phyloP scores from a whole-genome alignment of 2,329 filamentous ascomycete species.

The Biscogniauxia mediterranea region DNA sequence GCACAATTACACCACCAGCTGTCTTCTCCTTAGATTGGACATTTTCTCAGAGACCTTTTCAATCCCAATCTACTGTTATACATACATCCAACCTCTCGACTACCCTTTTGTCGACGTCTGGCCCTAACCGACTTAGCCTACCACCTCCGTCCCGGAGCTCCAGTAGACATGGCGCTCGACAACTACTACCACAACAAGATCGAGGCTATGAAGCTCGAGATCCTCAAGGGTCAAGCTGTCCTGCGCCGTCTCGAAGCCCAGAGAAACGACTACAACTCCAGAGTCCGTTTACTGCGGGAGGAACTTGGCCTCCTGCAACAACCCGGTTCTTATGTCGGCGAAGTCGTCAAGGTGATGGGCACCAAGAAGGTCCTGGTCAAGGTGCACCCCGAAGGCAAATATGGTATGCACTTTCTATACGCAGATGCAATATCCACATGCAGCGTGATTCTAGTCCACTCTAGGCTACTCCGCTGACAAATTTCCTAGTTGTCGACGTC shows the following conservation, averaged over 20 bases:
- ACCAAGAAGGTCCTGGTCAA: slow-evolving; percentile 99
- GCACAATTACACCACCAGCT: not conserved
- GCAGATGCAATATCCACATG: not conserved
- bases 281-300: slow-evolving; percentile 89
- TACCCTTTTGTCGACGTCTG: not conserved
- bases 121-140: not conserved
- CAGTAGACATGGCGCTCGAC: slow-evolving; percentile 88
- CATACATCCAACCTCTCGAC: not conserved
- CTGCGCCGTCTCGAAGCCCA: slow-evolving; percentile 94
- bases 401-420: slow-evolving; percentile 60
- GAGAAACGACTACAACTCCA: slow-evolving; percentile 98
- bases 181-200: slow-evolving; percentile 99
- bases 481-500: slow-evolving; percentile 84
- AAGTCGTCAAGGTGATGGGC: slow-evolving; percentile 99
- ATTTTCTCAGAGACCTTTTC: not conserved
- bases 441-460: not conserved
- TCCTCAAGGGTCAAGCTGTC: slow-evolving; percentile 96
- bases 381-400: slow-evolving; percentile 99
- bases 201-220: slow-evolving; percentile 99
- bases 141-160: slow-evolving; percentile 20
- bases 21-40: not conserved
- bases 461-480: slow-evolving; percentile 21
- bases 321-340: slow-evolving; percentile 95
- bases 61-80: not conserved
- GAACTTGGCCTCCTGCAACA: slow-evolving; percentile 95